phyloP scores from a whole-genome alignment of 768 basidiomycete genomes.

The Daedaleopsis nitida region DNA sequence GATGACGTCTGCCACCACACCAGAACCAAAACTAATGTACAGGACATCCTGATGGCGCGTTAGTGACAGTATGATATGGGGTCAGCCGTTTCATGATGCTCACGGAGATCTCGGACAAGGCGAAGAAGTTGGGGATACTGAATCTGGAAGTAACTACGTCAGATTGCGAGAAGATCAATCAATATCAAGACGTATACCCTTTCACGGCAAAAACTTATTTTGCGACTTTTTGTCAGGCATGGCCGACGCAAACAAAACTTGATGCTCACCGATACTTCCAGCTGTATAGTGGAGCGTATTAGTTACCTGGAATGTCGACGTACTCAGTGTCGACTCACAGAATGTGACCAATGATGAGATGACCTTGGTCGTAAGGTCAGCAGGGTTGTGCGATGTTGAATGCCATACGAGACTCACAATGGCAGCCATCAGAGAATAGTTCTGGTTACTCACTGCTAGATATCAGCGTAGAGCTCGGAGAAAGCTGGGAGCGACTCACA shows the following conservation, averaged over 20 bases:
- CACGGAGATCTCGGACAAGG: constrained; percentile 21
- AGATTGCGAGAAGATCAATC: neutral
- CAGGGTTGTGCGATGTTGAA: neutral
- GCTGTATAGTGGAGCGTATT: neutral
- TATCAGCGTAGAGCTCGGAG: neutral
- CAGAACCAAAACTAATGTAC: constrained; percentile 26
- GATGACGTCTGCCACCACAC: constrained; percentile 24
- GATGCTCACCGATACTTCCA: constrained; percentile 12
- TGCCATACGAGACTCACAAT: constrained; percentile 22
- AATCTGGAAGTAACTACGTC: neutral
- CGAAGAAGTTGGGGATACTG: constrained; percentile 1
- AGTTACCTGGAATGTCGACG: neutral
- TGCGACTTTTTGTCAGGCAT: neutral
- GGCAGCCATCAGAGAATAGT: constrained; percentile 13
- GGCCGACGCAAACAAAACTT: no score
- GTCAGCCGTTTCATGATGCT: neutral
- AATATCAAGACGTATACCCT: constrained; percentile 1
- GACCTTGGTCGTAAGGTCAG: constrained; percentile 1
- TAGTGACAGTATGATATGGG: no score
- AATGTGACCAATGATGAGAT: constrained; percentile 15
- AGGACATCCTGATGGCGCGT: constrained; percentile 22
- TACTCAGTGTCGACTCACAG: constrained; percentile 1
- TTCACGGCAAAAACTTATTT: constrained; percentile 9
- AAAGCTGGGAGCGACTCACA: constrained; percentile 12
- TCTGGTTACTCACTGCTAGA: constrained; percentile 22